Evolutionary conservation across 106 monocot species (phyloP), one percentile per base, ranked within the genome.

Genomic region (Phalaenopsis aphrodite): DNA sequence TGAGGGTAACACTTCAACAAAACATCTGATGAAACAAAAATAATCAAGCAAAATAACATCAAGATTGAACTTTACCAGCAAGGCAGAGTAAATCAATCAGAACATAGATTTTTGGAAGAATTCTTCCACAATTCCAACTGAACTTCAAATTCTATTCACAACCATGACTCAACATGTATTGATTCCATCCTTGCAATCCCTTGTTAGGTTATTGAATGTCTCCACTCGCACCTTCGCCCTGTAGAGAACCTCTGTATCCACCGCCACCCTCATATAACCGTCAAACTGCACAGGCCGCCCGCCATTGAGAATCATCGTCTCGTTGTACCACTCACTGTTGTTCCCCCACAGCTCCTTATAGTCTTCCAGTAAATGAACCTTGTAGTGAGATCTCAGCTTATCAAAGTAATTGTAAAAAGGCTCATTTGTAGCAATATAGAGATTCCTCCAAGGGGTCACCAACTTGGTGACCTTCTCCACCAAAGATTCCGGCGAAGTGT

Each of bases 381-480:
- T 75, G 69, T 98, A 98, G 75, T 86, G 89, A 47, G 90, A 94
- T 82, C 92, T 94, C 79, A 98, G 76, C 19, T 94, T 92, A 77
- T 92, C 81, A 30, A 98, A 98, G 84, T 94, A 90, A 3, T 90
- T 82, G 24, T 81, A 87, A 15, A 92, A 90, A 5, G 84, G 82
- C 81, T 98, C 97, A 39, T 98, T 90, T 5, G 94, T 98, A 11
- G 94, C 94, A 42, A 98, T 87, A 48, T 94, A 98, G n/a, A 98
- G 83, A 48, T 85, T 81, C 77, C 97, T 84, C 76, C 97, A 92
- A 4, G 88, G 84, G 21, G 85, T 92, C 56, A 94, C 86, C 83
- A 94, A 89, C 55, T 89, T 82, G 2, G 73, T 42, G 18, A 98
- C 87, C 16, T 90, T 84, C 17, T 85, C 64, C 5, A 92, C 80